These are phyloP conservation scores for Didymella sp. DNA, from an alignment of 2,329 filamentous ascomycete species.

Conservation along the genomic window DNA sequence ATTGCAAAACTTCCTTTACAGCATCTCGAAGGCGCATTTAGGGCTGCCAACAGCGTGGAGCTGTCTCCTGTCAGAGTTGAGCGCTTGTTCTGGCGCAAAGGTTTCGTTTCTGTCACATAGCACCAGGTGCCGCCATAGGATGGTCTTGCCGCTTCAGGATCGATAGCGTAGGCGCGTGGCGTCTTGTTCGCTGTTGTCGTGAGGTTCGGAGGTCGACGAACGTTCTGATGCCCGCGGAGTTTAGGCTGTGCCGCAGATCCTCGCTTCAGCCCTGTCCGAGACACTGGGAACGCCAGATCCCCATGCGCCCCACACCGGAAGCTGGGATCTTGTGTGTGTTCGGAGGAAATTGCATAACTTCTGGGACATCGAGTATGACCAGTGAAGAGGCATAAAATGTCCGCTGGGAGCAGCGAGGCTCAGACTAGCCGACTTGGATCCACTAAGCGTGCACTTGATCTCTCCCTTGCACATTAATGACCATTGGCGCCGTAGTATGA, in stretches of 20 bases:
- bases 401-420: slow-evolving; percentile 5
- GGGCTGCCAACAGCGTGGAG: slow-evolving; percentile 4
- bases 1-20: not conserved
- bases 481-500: not conserved
- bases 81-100: slow-evolving; percentile 29
- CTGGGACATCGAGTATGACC: slow-evolving; percentile 15
- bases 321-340: slow-evolving; percentile 15
- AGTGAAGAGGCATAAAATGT: slow-evolving; percentile 21
- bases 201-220: slow-evolving; percentile 34
- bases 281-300: slow-evolving; percentile 34
- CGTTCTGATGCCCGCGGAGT: slow-evolving; percentile 41
- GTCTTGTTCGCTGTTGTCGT: slow-evolving; percentile 28
- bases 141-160: slow-evolving; percentile 25
- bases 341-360: slow-evolving; percentile 22
- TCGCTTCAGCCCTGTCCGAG: slow-evolving; percentile 38
- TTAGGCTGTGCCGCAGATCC: slow-evolving; percentile 39
- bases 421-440: not conserved
- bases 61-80: slow-evolving; percentile 21
- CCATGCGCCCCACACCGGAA: slow-evolving; percentile 25
- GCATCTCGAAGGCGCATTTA: not conserved
- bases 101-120: slow-evolving; percentile 38
- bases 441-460: not conserved
- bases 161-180: slow-evolving; percentile 20
- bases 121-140: slow-evolving; percentile 20
- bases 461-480: not conserved